Evolutionary conservation across 2,329 filamentous ascomycete genomes (phyloP).

Genomic region (Pseudogymnoascus sp.): DNA sequence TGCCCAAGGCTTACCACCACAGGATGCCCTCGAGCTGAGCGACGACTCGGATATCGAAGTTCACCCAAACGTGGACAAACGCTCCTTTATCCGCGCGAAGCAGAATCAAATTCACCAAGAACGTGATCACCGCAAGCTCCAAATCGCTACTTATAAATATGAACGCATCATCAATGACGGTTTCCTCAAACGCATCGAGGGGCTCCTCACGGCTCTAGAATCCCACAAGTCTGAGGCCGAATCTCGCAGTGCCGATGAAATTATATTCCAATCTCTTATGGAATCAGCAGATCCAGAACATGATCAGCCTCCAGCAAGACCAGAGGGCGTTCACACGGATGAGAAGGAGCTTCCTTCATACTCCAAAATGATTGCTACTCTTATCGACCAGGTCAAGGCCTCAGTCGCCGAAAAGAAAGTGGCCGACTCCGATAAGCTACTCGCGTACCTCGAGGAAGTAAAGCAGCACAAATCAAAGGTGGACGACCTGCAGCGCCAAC

Average conservation of each 20-base stretch:
- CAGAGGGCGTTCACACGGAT: slow-evolving; percentile 70
- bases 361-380: slow-evolving; percentile 95
- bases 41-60: slow-evolving; percentile 98
- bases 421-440: slow-evolving; percentile 51
- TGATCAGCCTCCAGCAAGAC: slow-evolving; percentile 65
- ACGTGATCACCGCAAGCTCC: slow-evolving; percentile 73
- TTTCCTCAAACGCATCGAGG: slow-evolving; percentile 74
- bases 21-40: slow-evolving; percentile 90
- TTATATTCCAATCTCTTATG: slow-evolving; percentile 85
- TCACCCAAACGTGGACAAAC: slow-evolving; percentile 97
- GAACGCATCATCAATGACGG: slow-evolving; percentile 90
- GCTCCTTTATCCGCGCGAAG: slow-evolving; percentile 96
- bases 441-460: slow-evolving; percentile 72
- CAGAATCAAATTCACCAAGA: slow-evolving; percentile 95
- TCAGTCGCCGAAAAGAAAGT: slow-evolving; percentile 67
- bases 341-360: slow-evolving; percentile 71
- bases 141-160: slow-evolving; percentile 88
- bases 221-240: slow-evolving; percentile 63
- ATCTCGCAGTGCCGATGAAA: slow-evolving; percentile 62
- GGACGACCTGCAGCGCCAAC: slow-evolving; percentile 65
- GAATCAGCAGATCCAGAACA: slow-evolving; percentile 69
- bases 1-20: slow-evolving; percentile 26
- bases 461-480: slow-evolving; percentile 72
- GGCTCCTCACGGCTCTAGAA: slow-evolving; percentile 66
- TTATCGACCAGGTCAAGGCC: slow-evolving; percentile 83